Evolutionary conservation across 2,329 filamentous ascomycete species (phyloP).

Genomic region (Aspergillus tanneri): DNA sequence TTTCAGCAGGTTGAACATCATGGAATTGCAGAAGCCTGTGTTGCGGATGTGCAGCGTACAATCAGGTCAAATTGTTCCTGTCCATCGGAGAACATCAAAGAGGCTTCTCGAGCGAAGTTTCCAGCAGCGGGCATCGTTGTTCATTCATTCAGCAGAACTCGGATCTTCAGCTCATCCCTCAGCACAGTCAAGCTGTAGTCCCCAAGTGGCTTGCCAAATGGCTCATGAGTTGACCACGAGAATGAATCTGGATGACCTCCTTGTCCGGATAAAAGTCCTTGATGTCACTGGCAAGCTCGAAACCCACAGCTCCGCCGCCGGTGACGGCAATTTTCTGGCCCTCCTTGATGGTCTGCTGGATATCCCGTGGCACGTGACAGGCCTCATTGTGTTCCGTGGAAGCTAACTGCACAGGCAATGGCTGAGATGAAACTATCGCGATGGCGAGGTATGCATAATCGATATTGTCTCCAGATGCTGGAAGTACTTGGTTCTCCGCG

Average conservation of each 20-base stretch:
- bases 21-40: too few species aligned
- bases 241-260: slow-evolving; percentile 7
- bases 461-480: not conserved
- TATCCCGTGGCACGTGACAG: not conserved
- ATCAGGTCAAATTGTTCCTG: too few species aligned
- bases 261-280: slow-evolving; percentile 7
- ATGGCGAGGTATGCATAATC: slow-evolving; percentile 6
- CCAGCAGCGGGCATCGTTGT: too few species aligned
- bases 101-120: too few species aligned
- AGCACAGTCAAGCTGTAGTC: too few species aligned
- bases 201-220: too few species aligned
- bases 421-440: slow-evolving; percentile 4
- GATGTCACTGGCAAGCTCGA: slow-evolving; percentile 9
- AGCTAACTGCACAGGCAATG: not conserved
- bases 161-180: too few species aligned
- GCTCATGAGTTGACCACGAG: not conserved
- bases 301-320: slow-evolving; percentile 10
- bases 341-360: not conserved
- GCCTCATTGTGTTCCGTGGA: not conserved
- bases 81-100: too few species aligned
- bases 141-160: too few species aligned
- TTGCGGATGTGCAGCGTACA: too few species aligned
- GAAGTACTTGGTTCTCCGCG: not conserved
- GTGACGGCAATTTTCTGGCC: slow-evolving; percentile 4
- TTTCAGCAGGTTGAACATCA: too few species aligned